Base-by-base conservation (phyloP, 2,329 filamentous ascomycete species). In the Colletotrichum nymphaeae region DNA sequence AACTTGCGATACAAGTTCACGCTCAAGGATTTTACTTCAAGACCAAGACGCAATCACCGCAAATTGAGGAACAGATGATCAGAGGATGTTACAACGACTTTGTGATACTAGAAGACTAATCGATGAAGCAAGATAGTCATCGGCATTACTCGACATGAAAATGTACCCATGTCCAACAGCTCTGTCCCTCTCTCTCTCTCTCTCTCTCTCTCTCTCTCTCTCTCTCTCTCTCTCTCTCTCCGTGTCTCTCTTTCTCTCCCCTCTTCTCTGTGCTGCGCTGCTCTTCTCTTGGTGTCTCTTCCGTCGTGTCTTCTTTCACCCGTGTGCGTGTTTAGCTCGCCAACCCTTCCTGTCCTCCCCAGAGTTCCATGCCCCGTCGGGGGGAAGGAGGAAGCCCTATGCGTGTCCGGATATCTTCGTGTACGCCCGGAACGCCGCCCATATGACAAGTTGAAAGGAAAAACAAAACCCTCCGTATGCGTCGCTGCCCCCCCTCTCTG, bases 361-460 rank as follows among this genome's bases (percentile, higher is more conserved):
- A 30, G 30, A 32, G 4, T 35, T 19, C 49, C n/a, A 35, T 12
- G 4, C 5, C 49, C 32, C 11, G 24, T n/a, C 16, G 46, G 1
- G 24, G 32, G n/a, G 12, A 19, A 14, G 24, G 37, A 16, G 16
- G 22, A 52, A 35, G 32, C 32, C 14, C n/a, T 11, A 64, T 65
- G 60, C 46, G n/a, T 59, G 7, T 49, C 67, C 56, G 62, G 60
- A 37, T 66, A 57, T 66, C 28, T 55, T 73, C 67, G 67, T 73
- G 67, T 73, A 71, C 69, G 69, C 69, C 70, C 63, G 68, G 63
- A 72, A 72, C 63, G 63, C 72, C 72, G 35, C 35, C 42, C 19
- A 46, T 42, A 19, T 63, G 24, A 57, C 49, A 72, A 72, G 26
- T 16, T 22, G 56, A 11, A 46, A 28, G 9, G 28, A 35, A n/a